Evolutionary conservation across 176 grass and related monocot species (phyloP).

Genomic region (Poa pratensis): DNA sequence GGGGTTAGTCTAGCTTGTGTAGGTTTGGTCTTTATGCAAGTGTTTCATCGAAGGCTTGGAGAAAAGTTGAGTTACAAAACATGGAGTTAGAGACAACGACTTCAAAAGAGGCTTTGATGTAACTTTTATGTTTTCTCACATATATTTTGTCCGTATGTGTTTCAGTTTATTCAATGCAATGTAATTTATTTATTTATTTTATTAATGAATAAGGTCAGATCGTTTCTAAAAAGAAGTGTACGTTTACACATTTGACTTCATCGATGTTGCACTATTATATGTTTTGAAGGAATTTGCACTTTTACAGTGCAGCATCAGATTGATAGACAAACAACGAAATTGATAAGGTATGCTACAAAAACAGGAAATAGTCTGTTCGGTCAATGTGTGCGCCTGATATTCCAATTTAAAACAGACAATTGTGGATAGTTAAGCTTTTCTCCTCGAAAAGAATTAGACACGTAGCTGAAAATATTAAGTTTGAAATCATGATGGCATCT

Average conservation of each 20-base stretch:
- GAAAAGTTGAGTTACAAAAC: neutral
- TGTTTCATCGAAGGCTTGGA: neutral
- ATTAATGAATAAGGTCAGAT: no score
- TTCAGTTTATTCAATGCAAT: neutral
- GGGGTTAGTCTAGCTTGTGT: neutral
- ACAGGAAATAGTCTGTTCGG: neutral
- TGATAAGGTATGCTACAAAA: neutral
- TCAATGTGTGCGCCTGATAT: neutral
- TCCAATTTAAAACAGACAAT: no score
- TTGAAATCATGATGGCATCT: neutral
- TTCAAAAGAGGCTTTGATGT: neutral
- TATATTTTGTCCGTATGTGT: neutral
- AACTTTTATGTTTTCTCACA: neutral
- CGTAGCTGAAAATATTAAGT: neutral
- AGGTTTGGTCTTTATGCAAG: neutral
- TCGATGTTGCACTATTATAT: neutral
- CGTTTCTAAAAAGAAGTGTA: neutral
- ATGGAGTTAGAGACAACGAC: neutral
- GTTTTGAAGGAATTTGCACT: neutral
- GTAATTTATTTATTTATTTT: neutral
- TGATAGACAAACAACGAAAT: neutral
- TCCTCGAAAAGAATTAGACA: neutral
- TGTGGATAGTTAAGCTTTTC: no score
- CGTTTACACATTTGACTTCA: neutral
- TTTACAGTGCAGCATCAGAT: neutral